Conservation (phyloP, 495 filamentous ascomycete genomes). For the Xylaria palmicola region DNA sequence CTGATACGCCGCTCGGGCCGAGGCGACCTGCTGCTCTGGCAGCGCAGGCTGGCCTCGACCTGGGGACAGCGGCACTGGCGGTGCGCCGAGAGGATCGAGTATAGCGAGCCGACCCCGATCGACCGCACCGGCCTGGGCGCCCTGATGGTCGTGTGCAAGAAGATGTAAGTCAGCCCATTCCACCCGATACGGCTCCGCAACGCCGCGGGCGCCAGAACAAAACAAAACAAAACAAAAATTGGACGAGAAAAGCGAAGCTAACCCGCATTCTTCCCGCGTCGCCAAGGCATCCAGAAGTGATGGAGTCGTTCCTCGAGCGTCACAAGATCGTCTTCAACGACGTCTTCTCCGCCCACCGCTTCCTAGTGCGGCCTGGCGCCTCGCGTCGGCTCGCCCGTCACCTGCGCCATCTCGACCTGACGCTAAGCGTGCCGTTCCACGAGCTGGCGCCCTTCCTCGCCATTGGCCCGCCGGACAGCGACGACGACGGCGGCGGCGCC, state of each 20-base stretch:
- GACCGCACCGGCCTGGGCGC: conserved; percentile 30
- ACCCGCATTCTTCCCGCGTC: neutral
- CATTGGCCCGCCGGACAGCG: neutral
- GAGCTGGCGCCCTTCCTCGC: conserved; percentile 22
- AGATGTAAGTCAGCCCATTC: conserved; percentile 24
- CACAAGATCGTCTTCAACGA: conserved; percentile 32
- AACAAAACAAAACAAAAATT: no score
- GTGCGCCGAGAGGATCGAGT: conserved; percentile 29
- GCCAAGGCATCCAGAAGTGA: conserved; percentile 29
- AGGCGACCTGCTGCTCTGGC: conserved; percentile 30
- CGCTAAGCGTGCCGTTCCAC: conserved; percentile 29
- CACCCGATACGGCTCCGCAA: neutral
- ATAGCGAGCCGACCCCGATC: conserved; percentile 20
- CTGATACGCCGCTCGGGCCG: conserved; percentile 17
- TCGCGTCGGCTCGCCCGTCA: conserved; percentile 16
- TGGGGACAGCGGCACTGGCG: conserved; percentile 34
- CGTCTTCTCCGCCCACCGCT: conserved; percentile 31
- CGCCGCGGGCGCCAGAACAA: no score
- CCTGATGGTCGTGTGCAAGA: conserved; percentile 32
- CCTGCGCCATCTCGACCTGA: conserved; percentile 28
- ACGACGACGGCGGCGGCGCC: neutral
- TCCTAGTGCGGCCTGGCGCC: conserved; percentile 24
- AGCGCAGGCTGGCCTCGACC: conserved; percentile 29
- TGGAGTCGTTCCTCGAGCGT: conserved; percentile 29
- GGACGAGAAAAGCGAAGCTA: no score